phyloP scores from a whole-genome alignment of 2,329 filamentous ascomycete species.

The Aphanoascus verrucosus region DNA sequence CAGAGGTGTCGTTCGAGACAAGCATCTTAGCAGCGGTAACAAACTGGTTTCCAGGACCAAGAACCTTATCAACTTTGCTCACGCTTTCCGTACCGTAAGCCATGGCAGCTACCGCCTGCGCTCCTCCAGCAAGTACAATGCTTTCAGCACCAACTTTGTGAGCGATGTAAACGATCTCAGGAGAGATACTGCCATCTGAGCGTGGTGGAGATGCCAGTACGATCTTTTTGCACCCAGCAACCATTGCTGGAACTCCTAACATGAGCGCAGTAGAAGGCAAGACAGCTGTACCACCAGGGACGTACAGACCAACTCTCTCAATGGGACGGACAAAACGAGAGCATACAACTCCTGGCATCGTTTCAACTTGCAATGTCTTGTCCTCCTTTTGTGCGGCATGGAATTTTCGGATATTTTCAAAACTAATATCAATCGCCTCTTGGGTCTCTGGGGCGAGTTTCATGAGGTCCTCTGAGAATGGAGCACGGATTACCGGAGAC shows the following conservation, averaged over 20 bases:
- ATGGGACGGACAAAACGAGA: conserved; percentile 87
- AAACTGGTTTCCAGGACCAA: conserved; percentile 95
- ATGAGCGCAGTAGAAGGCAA: conserved; percentile 93
- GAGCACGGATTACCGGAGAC: conserved; percentile 78
- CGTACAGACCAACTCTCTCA: conserved; percentile 90
- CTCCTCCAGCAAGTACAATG: conserved; percentile 90
- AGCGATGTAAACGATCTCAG: conserved; percentile 93
- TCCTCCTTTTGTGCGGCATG: conserved; percentile 83
- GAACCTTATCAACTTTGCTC: conserved; percentile 95
- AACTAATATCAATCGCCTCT: conserved; percentile 85
- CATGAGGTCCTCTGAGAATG: conserved; percentile 80
- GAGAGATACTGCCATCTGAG: conserved; percentile 78
- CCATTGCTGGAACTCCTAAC: conserved; percentile 95
- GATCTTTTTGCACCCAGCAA: conserved; percentile 91
- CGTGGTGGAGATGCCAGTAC: conserved; percentile 87
- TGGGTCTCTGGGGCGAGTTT: conserved; percentile 71
- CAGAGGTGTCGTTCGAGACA: conserved; percentile 93
- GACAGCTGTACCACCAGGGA: conserved; percentile 94
- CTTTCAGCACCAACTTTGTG: conserved; percentile 94
- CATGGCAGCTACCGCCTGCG: conserved; percentile 91
- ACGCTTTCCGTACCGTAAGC: conserved; percentile 93
- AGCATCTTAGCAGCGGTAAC: conserved; percentile 98
- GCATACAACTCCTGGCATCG: conserved; percentile 94
- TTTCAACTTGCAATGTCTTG: conserved; percentile 75
- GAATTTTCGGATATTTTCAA: conserved; percentile 88